These are phyloP conservation scores for Apium graveolens DNA, from an alignment of 129 eudicot species.

Conservation along the genomic window DNA sequence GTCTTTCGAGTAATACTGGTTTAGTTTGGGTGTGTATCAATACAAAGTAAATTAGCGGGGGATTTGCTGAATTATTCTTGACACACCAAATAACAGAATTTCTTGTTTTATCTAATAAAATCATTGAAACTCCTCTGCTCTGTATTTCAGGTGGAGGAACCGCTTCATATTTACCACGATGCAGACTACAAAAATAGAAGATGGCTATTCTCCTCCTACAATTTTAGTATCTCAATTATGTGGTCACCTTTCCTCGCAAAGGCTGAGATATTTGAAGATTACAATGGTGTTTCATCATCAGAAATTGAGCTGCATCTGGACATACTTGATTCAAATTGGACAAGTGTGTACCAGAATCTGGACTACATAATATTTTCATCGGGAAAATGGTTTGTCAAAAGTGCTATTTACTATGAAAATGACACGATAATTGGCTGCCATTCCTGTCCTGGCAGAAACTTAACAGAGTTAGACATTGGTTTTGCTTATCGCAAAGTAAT, in stretches of 20 bases:
- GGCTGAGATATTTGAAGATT: conserved; percentile 72
- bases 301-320: conserved; percentile 71
- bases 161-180: conserved; percentile 65
- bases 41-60: no score
- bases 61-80: no score
- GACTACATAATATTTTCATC: conserved; percentile 72
- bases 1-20: not conserved
- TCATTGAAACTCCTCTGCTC: no score
- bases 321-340: conserved; percentile 65
- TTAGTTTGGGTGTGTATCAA: no score
- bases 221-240: conserved; percentile 50
- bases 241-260: conserved; percentile 88
- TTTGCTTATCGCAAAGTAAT: conserved; percentile 65
- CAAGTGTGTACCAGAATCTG: conserved; percentile 35
- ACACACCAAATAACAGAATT: no score
- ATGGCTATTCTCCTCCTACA: conserved; percentile 76
- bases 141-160: conserved; percentile 63
- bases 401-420: conserved; percentile 68
- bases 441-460: conserved; percentile 46
- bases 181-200: conserved; percentile 51
- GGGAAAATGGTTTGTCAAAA: no score
- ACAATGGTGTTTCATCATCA: no score
- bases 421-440: conserved; percentile 60
- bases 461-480: conserved; percentile 55
- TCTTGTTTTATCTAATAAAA: no score